Conservation (phyloP, 306 rosid species). For the Fragaria vesca region DNA sequence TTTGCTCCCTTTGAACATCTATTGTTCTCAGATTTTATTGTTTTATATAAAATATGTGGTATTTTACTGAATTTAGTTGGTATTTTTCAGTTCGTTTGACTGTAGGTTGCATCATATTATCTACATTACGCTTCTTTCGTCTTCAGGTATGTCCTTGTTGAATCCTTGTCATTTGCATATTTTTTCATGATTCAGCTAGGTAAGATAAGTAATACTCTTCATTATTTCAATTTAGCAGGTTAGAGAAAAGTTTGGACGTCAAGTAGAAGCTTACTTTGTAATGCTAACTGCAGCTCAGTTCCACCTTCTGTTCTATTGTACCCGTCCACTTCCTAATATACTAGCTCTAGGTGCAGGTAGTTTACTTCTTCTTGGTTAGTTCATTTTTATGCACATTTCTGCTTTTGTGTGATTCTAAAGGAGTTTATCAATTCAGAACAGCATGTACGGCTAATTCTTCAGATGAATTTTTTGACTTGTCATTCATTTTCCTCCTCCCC, state of each 20-base stretch:
- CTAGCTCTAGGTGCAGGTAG: conserved; percentile 79
- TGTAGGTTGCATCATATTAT: conserved; percentile 61
- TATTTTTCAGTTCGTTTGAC: conserved; percentile 69
- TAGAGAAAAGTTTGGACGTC: conserved; percentile 72
- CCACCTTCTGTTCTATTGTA: conserved; percentile 82
- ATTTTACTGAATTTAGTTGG: conserved; percentile 26
- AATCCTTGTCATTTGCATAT: neutral
- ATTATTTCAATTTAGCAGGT: conserved; percentile 45
- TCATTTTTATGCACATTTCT: conserved; percentile 3
- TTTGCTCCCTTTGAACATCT: neutral
- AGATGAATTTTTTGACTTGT: neutral
- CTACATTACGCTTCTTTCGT: conserved; percentile 68
- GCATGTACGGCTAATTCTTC: neutral
- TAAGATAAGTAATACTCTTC: neutral
- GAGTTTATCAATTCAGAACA: neutral
- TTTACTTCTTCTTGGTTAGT: conserved; percentile 23
- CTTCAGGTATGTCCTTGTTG: conserved; percentile 49
- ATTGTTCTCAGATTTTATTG: neutral
- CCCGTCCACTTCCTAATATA: conserved; percentile 85
- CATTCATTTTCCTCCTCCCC: neutral
- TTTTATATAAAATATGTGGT: neutral
- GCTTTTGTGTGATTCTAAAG: neutral
- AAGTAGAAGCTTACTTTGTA: conserved; percentile 84
- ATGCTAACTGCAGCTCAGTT: conserved; percentile 75
- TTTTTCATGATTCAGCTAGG: neutral